Conservation (phyloP, 1,284 basidiomycete genomes). For the Cutaneotrichosporon sp. region DNA sequence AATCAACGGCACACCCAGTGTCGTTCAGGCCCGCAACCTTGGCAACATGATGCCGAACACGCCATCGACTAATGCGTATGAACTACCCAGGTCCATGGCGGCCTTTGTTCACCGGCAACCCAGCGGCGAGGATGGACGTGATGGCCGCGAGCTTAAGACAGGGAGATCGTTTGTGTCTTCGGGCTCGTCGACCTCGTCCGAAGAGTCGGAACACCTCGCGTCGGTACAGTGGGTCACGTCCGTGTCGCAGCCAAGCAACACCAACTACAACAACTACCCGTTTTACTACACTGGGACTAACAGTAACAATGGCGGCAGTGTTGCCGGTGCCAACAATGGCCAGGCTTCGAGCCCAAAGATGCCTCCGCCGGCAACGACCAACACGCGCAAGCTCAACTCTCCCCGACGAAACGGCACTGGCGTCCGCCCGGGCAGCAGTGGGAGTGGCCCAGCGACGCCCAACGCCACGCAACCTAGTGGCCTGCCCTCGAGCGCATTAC, state of each 20-base stretch:
- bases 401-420: constrained; percentile 18
- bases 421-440: neutral
- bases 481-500: neutral
- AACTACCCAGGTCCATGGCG: constrained; percentile 18
- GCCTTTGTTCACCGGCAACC: constrained; percentile 17
- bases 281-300: constrained; percentile 2
- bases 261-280: constrained; percentile 7
- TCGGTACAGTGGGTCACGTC: constrained; percentile 40
- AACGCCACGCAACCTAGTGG: neutral
- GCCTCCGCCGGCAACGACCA: constrained; percentile 30
- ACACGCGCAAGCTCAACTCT: constrained; percentile 10
- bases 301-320: neutral
- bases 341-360: constrained; percentile 18
- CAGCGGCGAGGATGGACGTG: constrained; percentile 20
- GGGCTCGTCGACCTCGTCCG: constrained; percentile 34
- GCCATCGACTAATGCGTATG: constrained; percentile 15
- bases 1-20: constrained; percentile 38
- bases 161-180: constrained; percentile 20
- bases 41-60: constrained; percentile 14
- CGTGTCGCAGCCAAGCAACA: neutral
- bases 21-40: constrained; percentile 28
- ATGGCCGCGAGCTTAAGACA: constrained; percentile 7
- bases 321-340: neutral
- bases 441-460: neutral
- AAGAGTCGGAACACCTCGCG: constrained; percentile 43